A percentile compares a stretch with the other conserved stretches of the same genome.
phyloP scores from a whole-genome alignment of 768 basidiomycete species.

The Podaxis sp. region DNA sequence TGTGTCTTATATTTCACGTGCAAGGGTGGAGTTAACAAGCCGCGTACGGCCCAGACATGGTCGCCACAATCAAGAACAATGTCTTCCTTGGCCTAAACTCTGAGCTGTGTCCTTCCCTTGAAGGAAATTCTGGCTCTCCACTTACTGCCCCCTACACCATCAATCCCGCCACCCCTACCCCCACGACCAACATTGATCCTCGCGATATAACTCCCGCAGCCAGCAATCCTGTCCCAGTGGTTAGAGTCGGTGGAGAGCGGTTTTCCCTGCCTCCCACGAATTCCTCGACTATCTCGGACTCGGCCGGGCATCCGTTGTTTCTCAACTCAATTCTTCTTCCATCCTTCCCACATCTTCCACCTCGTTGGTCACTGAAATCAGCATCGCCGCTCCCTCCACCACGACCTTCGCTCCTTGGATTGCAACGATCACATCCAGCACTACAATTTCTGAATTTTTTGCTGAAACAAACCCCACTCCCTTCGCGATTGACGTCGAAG shows the following conservation, averaged over 20 bases:
- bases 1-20: not conserved
- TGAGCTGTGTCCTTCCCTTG: not conserved
- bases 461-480: not conserved
- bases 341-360: not conserved
- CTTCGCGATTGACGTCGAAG: not conserved
- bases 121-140: not conserved
- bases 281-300: not conserved
- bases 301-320: not conserved
- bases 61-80: slow-evolving; percentile 6
- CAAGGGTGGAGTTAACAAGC: not conserved
- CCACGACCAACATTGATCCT: not conserved
- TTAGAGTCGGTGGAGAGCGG: not conserved
- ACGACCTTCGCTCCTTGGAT: not conserved
- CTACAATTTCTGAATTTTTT: not conserved
- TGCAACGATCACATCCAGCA: not conserved
- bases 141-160: not conserved
- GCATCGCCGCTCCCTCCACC: not conserved
- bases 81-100: not conserved
- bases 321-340: not conserved
- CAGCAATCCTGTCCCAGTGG: not conserved
- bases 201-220: not conserved
- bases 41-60: slow-evolving; percentile 4
- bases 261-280: not conserved
- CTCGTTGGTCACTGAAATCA: not conserved
- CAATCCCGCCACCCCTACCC: not conserved